Evolutionary conservation across 306 rosid species (phyloP).

Genomic region (Cucumis cinereus): DNA sequence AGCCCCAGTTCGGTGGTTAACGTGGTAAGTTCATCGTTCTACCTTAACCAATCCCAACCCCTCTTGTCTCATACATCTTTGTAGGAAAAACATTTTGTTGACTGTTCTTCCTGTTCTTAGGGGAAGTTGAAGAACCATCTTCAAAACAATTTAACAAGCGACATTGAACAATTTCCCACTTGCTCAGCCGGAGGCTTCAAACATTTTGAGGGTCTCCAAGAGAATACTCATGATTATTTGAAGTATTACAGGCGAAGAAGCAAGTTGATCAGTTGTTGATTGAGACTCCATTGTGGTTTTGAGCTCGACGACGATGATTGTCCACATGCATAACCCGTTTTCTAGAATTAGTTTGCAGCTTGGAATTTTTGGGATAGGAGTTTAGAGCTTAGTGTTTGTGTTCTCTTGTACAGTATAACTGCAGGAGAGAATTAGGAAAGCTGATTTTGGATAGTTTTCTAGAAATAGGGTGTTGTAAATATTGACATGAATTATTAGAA

Average conservation of each 20-base stretch:
- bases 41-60: neutral
- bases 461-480: neutral
- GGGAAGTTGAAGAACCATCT: constrained; percentile 11
- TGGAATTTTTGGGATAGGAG: neutral
- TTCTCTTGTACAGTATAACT: neutral
- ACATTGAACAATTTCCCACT: constrained; percentile 14
- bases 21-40: constrained; percentile 20
- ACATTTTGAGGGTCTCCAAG: neutral
- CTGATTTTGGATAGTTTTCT: neutral
- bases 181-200: constrained; percentile 5
- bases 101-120: constrained; percentile 16
- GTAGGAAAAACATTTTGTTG: neutral
- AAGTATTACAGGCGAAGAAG: constrained; percentile 35
- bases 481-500: neutral
- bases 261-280: constrained; percentile 8
- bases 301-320: neutral
- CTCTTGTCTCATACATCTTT: neutral
- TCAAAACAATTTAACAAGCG: constrained; percentile 12
- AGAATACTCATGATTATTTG: neutral
- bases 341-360: neutral
- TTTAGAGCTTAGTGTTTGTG: neutral
- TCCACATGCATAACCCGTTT: neutral
- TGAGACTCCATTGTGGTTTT: neutral
- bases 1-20: neutral
- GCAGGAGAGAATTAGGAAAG: neutral